A percentile compares a stretch with the other conserved stretches of the same genome.
phyloP scores from a whole-genome alignment of 2,329 filamentous ascomycete species.

The Aspergillus vadensis region DNA sequence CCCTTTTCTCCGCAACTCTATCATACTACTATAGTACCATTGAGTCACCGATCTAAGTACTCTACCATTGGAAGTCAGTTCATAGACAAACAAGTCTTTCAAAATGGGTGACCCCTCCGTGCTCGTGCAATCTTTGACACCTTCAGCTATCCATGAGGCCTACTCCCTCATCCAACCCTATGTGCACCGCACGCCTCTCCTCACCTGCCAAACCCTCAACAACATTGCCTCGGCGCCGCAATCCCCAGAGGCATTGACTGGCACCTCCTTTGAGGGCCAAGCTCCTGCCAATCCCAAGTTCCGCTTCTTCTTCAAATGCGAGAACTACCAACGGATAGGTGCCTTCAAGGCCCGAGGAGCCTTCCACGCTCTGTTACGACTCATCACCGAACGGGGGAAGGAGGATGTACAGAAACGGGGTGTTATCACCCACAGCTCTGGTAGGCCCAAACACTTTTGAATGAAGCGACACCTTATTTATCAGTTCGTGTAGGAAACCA shows the following conservation, averaged over 20 bases:
- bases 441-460: conserved; percentile 49
- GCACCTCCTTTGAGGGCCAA: conserved; percentile 60
- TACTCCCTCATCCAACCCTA: conserved; percentile 71
- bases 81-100: neutral
- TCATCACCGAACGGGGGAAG: conserved; percentile 65
- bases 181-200: conserved; percentile 80
- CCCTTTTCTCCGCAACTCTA: neutral
- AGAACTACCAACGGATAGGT: conserved; percentile 86
- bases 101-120: conserved; percentile 47
- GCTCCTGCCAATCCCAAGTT: conserved; percentile 66
- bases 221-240: conserved; percentile 73
- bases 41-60: no score
- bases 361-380: conserved; percentile 76
- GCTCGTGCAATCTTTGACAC: conserved; percentile 59
- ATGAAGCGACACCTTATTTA: neutral
- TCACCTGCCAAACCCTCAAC: conserved; percentile 76
- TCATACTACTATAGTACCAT: neutral
- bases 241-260: conserved; percentile 53
- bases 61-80: neutral
- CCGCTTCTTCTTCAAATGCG: conserved; percentile 89
- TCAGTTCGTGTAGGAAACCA: conserved; percentile 73
- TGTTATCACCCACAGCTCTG: conserved; percentile 87
- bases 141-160: conserved; percentile 70
- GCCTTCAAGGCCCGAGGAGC: conserved; percentile 92
- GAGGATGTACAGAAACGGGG: conserved; percentile 65